Evolutionary conservation across 805 yeast genomes (phyloP).

Genomic region (Komagataella mondaviorum): DNA sequence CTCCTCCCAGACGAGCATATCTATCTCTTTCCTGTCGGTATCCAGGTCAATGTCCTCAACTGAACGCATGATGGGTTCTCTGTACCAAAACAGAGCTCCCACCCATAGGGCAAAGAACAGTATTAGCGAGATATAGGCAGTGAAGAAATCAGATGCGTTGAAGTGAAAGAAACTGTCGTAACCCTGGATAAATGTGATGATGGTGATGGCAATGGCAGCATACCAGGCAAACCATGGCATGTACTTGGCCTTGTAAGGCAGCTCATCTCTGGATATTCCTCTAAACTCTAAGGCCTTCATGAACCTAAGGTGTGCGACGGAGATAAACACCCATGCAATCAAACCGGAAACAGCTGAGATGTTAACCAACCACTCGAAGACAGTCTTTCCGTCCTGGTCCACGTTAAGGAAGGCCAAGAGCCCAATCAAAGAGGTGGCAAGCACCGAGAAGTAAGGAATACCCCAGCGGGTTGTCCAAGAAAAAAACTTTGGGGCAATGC

Average conservation of each 20-base stretch:
- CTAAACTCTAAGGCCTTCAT: conserved; percentile 50
- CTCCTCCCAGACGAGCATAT: conserved; percentile 1
- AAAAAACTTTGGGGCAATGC: conserved; percentile 43
- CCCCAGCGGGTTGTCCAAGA: conserved; percentile 36
- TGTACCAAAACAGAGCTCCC: conserved; percentile 28
- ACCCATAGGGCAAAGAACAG: conserved; percentile 43
- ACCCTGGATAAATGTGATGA: conserved; percentile 29
- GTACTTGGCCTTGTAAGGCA: conserved; percentile 63
- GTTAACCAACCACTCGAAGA: conserved; percentile 61
- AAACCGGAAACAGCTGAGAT: conserved; percentile 71
- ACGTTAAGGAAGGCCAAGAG: conserved; percentile 47
- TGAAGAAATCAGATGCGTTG: conserved; percentile 45
- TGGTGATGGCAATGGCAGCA: conserved; percentile 35
- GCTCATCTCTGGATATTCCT: conserved; percentile 50
- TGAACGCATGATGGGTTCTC: conserved; percentile 30
- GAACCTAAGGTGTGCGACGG: conserved; percentile 54
- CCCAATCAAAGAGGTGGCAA: conserved; percentile 48
- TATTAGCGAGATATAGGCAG: conserved; percentile 62
- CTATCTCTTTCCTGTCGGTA: conserved; percentile 30
- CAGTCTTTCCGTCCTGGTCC: conserved; percentile 37
- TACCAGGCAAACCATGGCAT: conserved; percentile 63
- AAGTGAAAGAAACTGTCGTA: conserved; percentile 42
- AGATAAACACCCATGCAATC: conserved; percentile 59
- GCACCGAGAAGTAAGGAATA: conserved; percentile 47
- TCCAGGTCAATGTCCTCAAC: conserved; percentile 52